Percentiles rank a stretch among this genome's conserved stretches.
These are phyloP conservation scores for Yarrowia sp. DNA, from an alignment of 805 yeast genomes.

Conservation along the genomic window DNA sequence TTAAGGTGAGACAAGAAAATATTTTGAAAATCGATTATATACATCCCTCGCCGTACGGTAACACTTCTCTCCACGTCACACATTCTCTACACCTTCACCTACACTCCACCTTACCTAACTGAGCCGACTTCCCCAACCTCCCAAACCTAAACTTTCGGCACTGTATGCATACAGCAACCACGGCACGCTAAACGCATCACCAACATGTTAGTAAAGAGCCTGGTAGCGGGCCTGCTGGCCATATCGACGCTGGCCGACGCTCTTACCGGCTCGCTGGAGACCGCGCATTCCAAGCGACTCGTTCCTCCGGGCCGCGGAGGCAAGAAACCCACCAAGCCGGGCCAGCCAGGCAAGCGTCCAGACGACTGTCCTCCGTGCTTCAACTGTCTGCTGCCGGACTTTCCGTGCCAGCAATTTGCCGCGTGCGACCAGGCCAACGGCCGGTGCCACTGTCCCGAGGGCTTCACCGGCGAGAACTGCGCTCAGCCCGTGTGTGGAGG, in stretches of 20 bases:
- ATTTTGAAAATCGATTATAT: no score
- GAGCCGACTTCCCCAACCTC: background rate
- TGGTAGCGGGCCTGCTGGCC: background rate
- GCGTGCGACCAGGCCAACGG: conserved; percentile 87
- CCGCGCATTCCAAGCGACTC: background rate
- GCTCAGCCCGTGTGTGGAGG: conserved; percentile 85
- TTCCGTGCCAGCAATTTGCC: conserved; percentile 86
- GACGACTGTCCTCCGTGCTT: conserved; percentile 85
- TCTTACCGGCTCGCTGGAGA: background rate
- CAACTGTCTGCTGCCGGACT: conserved; percentile 90
- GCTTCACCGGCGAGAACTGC: conserved; percentile 94
- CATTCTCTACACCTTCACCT: no score
- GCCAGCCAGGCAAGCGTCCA: conserved; percentile 9
- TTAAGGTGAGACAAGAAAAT: no score
- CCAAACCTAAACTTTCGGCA: background rate
- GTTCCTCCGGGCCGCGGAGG: conserved; percentile 25
- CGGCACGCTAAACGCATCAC: background rate
- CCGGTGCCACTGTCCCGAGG: conserved; percentile 85
- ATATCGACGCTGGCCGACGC: background rate
- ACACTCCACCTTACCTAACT: background rate
- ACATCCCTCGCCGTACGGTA: no score
- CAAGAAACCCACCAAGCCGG: conserved; percentile 20
- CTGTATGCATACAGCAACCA: conserved; percentile 11
- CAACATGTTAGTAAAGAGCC: background rate
- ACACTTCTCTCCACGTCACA: no score